Conservation (phyloP, 345 rosid species). For the Noccaea bulbosa region DNA sequence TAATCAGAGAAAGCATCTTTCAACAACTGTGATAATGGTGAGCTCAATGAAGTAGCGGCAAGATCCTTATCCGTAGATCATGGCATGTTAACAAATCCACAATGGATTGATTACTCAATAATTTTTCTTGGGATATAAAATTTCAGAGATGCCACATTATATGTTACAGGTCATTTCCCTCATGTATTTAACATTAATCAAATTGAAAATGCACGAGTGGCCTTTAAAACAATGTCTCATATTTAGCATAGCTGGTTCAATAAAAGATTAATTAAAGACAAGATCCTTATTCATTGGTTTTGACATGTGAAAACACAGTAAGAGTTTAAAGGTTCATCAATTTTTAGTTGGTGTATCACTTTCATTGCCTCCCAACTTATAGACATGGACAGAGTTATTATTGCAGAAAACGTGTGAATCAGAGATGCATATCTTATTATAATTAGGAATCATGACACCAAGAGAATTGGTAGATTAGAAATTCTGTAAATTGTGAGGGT, state of each 20-base stretch:
- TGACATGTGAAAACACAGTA: constrained; percentile 16
- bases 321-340: not conserved
- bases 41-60: constrained; percentile 10
- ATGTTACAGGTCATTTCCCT: not conserved
- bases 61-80: constrained; percentile 28
- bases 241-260: no score
- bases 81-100: constrained; percentile 13
- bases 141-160: constrained; percentile 20
- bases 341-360: not conserved
- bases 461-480: not conserved
- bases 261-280: no score
- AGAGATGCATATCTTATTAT: no score
- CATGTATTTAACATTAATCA: no score
- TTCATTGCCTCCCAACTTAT: constrained; percentile 4
- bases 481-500: not conserved
- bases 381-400: constrained; percentile 2
- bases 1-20: not conserved
- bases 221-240: no score
- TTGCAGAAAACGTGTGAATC: constrained; percentile 13
- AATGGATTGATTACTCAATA: constrained; percentile 5
- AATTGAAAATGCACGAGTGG: no score
- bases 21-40: constrained; percentile 15
- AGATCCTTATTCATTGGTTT: constrained; percentile 14
- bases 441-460: not conserved
- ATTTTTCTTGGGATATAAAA: not conserved